These are phyloP conservation scores for Collybiopsis confluens DNA, from an alignment of 768 basidiomycete species.

Conservation along the genomic window DNA sequence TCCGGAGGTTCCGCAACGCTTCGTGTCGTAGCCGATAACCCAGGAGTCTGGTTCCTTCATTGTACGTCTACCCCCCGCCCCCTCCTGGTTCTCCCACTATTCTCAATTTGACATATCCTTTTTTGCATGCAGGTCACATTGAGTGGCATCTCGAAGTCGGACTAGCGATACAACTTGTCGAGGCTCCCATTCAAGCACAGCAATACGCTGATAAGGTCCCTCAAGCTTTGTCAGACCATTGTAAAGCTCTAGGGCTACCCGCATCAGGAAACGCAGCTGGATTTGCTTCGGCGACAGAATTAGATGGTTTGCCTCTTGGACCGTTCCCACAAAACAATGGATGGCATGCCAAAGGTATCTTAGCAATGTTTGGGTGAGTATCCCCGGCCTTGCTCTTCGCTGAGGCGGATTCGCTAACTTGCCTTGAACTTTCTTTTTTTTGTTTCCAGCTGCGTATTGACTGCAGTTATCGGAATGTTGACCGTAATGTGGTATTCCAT, in stretches of 20 bases:
- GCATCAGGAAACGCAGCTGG: constrained; percentile 88
- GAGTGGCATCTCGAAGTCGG: constrained; percentile 86
- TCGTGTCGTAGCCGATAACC: constrained; percentile 85
- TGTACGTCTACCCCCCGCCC: constrained; percentile 49
- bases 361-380: constrained; percentile 70
- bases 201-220: constrained; percentile 47
- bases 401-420: background rate
- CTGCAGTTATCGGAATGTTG: constrained; percentile 79
- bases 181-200: constrained; percentile 74
- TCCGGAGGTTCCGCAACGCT: constrained; percentile 67
- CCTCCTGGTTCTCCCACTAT: background rate
- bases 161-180: constrained; percentile 80
- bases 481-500: constrained; percentile 84
- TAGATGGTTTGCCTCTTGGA: constrained; percentile 58
- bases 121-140: constrained; percentile 62
- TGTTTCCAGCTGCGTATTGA: constrained; percentile 66
- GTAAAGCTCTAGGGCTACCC: constrained; percentile 53
- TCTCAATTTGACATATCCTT: background rate
- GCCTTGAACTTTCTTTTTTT: too few relatives aligned
- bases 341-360: constrained; percentile 70
- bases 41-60: constrained; percentile 86
- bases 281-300: constrained; percentile 60
- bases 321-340: constrained; percentile 73
- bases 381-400: background rate
- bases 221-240: constrained; percentile 64